Conservation (phyloP, 2,329 filamentous ascomycete species). For the Neofusicoccum ribis region DNA sequence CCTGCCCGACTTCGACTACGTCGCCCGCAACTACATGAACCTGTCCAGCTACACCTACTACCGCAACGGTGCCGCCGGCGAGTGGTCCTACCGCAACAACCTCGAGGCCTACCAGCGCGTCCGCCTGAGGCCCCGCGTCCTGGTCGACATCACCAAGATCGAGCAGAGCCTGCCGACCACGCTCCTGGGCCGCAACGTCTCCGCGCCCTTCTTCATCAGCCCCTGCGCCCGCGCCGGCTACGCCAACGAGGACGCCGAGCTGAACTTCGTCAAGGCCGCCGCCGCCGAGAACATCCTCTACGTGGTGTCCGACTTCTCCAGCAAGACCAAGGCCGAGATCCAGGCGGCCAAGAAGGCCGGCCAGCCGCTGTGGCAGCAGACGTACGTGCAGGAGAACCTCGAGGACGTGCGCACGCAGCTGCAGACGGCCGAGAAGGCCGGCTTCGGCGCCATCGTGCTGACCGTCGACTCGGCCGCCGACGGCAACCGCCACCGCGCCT, state of each 20-base stretch:
- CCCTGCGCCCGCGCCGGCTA: slow-evolving; percentile 44
- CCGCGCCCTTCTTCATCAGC: slow-evolving; percentile 57
- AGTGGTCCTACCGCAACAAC: slow-evolving; percentile 59
- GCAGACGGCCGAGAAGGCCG: slow-evolving; percentile 32
- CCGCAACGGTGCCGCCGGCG: slow-evolving; percentile 56
- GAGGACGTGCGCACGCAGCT: slow-evolving; percentile 35
- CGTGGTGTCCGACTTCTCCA: slow-evolving; percentile 42
- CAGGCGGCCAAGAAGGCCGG: slow-evolving; percentile 24
- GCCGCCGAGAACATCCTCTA: slow-evolving; percentile 53
- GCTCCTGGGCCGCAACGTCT: slow-evolving; percentile 56
- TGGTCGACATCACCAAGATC: slow-evolving; percentile 51
- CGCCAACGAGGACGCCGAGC: slow-evolving; percentile 50
- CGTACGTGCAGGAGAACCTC: slow-evolving; percentile 38
- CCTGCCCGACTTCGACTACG: slow-evolving; percentile 57
- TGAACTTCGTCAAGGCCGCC: slow-evolving; percentile 53
- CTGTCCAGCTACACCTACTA: slow-evolving; percentile 56
- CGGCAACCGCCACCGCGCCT: slow-evolving; percentile 39
- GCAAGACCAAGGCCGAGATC: slow-evolving; percentile 32
- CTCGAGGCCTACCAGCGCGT: slow-evolving; percentile 56
- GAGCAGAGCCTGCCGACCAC: slow-evolving; percentile 48
- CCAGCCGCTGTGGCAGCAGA: slow-evolving; percentile 44
- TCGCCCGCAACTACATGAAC: slow-evolving; percentile 52
- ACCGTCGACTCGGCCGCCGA: slow-evolving; percentile 44
- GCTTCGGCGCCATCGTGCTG: slow-evolving; percentile 43
- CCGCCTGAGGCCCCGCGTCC: slow-evolving; percentile 49